These are phyloP conservation scores for Cordyceps fumosorosea DNA, from an alignment of 2,329 filamentous ascomycete species.

Conservation along the genomic window DNA sequence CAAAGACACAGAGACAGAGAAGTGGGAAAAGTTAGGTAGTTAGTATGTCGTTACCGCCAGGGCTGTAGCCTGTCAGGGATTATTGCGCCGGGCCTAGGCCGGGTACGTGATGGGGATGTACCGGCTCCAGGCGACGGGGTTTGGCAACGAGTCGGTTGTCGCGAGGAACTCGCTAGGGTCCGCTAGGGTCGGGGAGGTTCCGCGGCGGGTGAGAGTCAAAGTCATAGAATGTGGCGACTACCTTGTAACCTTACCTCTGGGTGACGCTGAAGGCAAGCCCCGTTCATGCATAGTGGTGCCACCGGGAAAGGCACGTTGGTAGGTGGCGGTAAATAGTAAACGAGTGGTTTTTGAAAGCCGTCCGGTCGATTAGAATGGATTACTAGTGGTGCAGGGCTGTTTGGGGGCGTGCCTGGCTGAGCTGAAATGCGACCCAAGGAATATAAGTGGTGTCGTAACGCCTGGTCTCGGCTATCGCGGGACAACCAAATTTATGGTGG, in stretches of 20 bases:
- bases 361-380: not conserved
- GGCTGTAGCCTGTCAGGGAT: not conserved
- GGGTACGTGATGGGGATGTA: not conserved
- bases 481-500: not conserved
- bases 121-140: not conserved
- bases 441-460: not conserved
- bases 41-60: too few relatives aligned
- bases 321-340: not conserved
- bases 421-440: conserved; percentile 5
- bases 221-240: not conserved
- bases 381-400: not conserved
- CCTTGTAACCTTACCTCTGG: not conserved
- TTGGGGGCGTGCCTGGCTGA: not conserved
- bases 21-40: not conserved
- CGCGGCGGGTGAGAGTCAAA: not conserved
- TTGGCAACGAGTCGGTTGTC: conserved; percentile 5
- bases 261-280: not conserved
- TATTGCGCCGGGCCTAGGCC: not conserved
- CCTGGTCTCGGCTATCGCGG: conserved; percentile 12
- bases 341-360: not conserved
- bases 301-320: not conserved
- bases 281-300: not conserved
- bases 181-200: not conserved
- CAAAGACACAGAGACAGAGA: not conserved
- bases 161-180: not conserved